Evolutionary conservation across 2,329 filamentous ascomycete species (phyloP).

Genomic region (Colletotrichum musae): DNA sequence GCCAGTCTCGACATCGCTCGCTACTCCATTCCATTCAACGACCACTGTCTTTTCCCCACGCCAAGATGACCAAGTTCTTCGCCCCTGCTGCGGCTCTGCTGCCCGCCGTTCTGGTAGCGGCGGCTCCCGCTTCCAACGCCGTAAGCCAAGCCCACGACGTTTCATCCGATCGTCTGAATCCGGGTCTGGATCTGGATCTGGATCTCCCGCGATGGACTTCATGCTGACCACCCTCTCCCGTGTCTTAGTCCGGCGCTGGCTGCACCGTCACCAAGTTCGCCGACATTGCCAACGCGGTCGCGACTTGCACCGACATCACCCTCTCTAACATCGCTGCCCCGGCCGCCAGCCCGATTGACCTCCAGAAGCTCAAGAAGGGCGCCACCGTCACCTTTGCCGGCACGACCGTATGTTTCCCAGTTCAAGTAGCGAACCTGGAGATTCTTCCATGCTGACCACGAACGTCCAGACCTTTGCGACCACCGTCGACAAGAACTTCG

Average conservation of each 20-base stretch:
- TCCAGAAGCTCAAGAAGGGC: constrained; percentile 25
- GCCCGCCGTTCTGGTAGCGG: constrained; percentile 29
- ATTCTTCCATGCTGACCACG: background rate
- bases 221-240: constrained; percentile 10
- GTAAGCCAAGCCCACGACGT: constrained; percentile 16
- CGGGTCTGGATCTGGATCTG: no score
- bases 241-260: constrained; percentile 15
- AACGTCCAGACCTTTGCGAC: constrained; percentile 26
- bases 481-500: constrained; percentile 21
- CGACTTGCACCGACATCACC: constrained; percentile 30
- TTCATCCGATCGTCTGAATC: background rate
- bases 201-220: background rate
- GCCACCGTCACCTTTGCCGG: constrained; percentile 34
- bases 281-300: constrained; percentile 31
- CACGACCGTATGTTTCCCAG: constrained; percentile 12
- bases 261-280: constrained; percentile 28
- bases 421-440: no score
- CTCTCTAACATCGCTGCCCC: constrained; percentile 36
- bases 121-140: constrained; percentile 16
- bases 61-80: constrained; percentile 34
- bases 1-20: constrained; percentile 21
- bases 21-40: constrained; percentile 22
- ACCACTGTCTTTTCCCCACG: constrained; percentile 16
- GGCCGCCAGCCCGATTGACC: constrained; percentile 26
- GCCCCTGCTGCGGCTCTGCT: constrained; percentile 32